A percentile compares a stretch with the other conserved stretches of the same genome.
phyloP scores from a whole-genome alignment of 805 yeast genomes.

The Torulaspora gathmanii region DNA sequence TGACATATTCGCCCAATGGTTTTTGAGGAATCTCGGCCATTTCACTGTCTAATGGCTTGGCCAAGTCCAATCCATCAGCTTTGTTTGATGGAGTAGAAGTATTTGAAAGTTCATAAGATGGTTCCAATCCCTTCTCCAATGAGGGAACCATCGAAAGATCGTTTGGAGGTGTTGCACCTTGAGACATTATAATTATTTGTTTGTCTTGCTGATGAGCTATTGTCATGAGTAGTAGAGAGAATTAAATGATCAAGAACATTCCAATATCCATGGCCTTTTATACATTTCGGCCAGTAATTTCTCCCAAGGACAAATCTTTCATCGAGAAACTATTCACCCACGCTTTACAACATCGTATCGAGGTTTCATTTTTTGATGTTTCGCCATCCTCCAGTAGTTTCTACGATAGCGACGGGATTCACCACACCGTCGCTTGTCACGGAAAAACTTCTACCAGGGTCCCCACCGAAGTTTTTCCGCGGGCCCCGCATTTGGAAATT shows the following conservation, averaged over 20 bases:
- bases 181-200: background rate
- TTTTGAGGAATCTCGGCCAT: slow-evolving; percentile 23
- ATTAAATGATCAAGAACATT: background rate
- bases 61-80: slow-evolving; percentile 20
- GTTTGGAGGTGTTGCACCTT: background rate
- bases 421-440: no score
- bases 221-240: background rate
- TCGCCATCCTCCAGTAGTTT: no score
- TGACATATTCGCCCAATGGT: slow-evolving; percentile 27
- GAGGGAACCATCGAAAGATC: background rate
- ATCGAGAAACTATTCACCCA: no score
- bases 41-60: slow-evolving; percentile 4
- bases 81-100: slow-evolving; percentile 29
- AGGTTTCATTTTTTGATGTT: no score
- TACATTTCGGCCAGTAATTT: no score
- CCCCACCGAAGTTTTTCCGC: no score
- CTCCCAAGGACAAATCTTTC: no score
- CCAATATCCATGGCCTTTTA: no score
- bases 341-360: no score
- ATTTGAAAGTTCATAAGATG: background rate
- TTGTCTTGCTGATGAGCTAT: background rate
- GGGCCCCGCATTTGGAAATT: no score
- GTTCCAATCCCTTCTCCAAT: background rate
- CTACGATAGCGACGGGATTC: no score
- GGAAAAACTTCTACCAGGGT: no score